Evolutionary conservation across 2,329 filamentous ascomycete genomes (phyloP), one percentile per base, ranked within the genome.

Genomic region (Domatiomyces catenatus): DNA sequence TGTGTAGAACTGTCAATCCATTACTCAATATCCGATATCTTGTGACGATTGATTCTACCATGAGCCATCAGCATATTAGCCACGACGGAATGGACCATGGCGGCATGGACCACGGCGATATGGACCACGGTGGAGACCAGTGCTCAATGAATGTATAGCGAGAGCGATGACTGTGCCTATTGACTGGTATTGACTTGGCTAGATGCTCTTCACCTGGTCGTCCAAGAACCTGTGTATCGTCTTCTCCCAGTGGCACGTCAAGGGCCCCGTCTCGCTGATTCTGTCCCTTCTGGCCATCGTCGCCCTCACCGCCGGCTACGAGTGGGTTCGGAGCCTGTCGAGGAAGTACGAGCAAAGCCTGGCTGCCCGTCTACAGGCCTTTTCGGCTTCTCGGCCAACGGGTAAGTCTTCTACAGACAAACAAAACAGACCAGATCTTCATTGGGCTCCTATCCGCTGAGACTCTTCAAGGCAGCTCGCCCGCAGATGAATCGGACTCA

Each of bases 201-300:
- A 94, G 88, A 96, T 95, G 90, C 80, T 96, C 59, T 98, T 98
- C 73, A 96, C 88, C 54, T 98, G 90, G 90, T 80, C 88, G 66
- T 90, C 89, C 2, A 79, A 75, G 51, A 84, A 96, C 70, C 86
- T 98, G 57, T 98, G 92, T 76, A 93, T 98, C 68, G 79, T 98
- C 67, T 98, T 96, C 75, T 77, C 76, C 60, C 80, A 82, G 69
- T 98, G 92, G 92, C 89, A 86, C 69, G 71, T 98, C 67, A 81
- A 76, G 55, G 81, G 82, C 54, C 81, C 81, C 2, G 62, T 77
- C 48, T 84, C 84, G 32, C 82, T 98, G 52, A 61, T 95, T 65
- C 67, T 88, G 62, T 94, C 90, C 24, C 81, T 98, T 54, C 61
- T 92, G 59, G 85, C 80, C 58, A 82, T 98, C 60, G 77, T 93